A percentile compares a stretch with the other conserved stretches of the same genome.
These are phyloP conservation scores for Trametes coccinea DNA, from an alignment of 768 basidiomycete species.

Conservation along the genomic window DNA sequence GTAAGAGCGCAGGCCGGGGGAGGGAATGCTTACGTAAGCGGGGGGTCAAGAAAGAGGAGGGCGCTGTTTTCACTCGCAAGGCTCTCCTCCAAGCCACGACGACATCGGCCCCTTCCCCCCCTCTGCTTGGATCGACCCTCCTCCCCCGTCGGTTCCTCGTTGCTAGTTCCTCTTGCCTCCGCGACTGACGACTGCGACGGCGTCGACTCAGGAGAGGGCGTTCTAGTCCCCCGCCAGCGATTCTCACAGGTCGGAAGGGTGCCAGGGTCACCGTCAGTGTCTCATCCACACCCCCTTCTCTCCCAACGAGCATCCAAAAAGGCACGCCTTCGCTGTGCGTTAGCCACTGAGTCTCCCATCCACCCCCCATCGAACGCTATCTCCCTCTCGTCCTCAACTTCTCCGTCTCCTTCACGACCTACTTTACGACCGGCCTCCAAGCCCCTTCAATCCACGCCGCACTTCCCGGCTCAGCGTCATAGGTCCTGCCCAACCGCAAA, in stretches of 20 bases:
- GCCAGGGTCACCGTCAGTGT: conserved; percentile 24
- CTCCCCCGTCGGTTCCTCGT: conserved; percentile 44
- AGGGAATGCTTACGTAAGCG: conserved; percentile 28
- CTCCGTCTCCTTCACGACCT: conserved; percentile 58
- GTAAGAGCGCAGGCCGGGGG: conserved; percentile 10
- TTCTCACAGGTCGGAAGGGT: conserved; percentile 32
- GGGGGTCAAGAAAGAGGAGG: conserved; percentile 17
- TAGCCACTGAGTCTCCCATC: conserved; percentile 49
- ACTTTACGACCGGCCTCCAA: conserved; percentile 61
- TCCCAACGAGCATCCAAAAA: conserved; percentile 50
- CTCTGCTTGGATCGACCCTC: conserved; percentile 43
- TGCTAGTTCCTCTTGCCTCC: conserved; percentile 37
- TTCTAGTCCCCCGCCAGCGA: conserved; percentile 28
- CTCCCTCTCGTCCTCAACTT: conserved; percentile 28
- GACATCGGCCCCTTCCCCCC: conserved; percentile 33
- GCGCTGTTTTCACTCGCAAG: conserved; percentile 21
- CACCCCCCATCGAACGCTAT: conserved; percentile 31
- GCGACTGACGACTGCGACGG: conserved; percentile 45
- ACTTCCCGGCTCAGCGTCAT: conserved; percentile 35
- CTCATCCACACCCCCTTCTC: conserved; percentile 21
- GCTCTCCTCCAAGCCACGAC: conserved; percentile 31
- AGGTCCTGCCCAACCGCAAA: conserved; percentile 21
- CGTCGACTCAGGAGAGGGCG: conserved; percentile 37
- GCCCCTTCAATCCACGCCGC: conserved; percentile 39
- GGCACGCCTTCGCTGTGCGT: conserved; percentile 95